Base-by-base conservation (phyloP, 441 rosid species). In the Adansonia grandidieri region DNA sequence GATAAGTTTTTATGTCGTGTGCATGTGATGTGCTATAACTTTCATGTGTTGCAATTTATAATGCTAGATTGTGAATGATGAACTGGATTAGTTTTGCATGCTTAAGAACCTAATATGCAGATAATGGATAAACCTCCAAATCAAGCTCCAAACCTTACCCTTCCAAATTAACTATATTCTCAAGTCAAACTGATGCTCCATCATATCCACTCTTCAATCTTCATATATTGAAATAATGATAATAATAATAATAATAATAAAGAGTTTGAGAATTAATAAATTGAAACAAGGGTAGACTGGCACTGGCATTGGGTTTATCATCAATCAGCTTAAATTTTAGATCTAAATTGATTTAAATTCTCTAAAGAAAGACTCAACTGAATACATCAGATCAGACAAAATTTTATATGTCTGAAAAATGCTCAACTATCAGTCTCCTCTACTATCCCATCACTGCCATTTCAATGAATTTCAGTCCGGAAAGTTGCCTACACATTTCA, bases 11-110 rank as follows among this genome's bases (percentile, higher is more conserved):
- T 8, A 44, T 65, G 70, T 40, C 67, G 20, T 65, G 70, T 65
- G 70, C 48, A 65, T 65, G 48, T 64, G 69, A 65, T 65, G 48
- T 64, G 69, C 48, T 8, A 17, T 40, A 42, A 19, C 22, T 65
- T 65, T 40, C 70, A 65, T 8, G 5, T n/a, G 6, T 40, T 65
- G 1, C 50, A 40, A 15, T 64, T 65, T 15, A 40, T 37, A 65
- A 44, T n/a, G 48, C 22, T 64, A 58, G 24, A 58, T 58, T 19
- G 11, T 8, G 13, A 58, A 58, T 20, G 37, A 22, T 22, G 69
- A n/a, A 65, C 70, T 40, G 20, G 68, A 40, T 64, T 65, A 2
- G n/a, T 65, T 40, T 37, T 37, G 42, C 0, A 37, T 62, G 67
- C 8, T 62, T 28, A 13, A 64, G 47, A 32, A 64, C 44, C 14